Evolutionary conservation across 2,329 filamentous ascomycete species (phyloP).

Genomic region (Hypoxylon sp.): DNA sequence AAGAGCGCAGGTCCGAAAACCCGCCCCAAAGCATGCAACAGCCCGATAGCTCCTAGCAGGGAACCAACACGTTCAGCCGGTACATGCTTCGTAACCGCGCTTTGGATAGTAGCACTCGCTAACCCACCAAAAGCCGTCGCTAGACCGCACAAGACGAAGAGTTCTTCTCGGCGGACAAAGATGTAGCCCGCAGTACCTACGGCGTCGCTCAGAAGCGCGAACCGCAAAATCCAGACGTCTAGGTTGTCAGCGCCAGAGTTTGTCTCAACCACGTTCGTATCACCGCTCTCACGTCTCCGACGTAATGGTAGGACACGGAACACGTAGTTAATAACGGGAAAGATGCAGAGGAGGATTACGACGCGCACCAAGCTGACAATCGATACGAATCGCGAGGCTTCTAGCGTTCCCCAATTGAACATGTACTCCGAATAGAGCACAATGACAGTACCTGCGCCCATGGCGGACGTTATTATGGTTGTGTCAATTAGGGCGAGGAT

Average conservation of each 20-base stretch:
- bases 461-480: conserved; percentile 83
- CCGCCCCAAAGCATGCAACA: conserved; percentile 85
- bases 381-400: conserved; percentile 85
- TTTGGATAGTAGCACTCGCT: conserved; percentile 86
- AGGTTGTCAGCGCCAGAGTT: conserved; percentile 81
- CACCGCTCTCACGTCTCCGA: conserved; percentile 58
- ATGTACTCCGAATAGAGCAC: conserved; percentile 85
- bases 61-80: conserved; percentile 85
- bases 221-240: conserved; percentile 82
- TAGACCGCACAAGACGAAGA: conserved; percentile 81
- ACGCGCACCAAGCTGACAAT: conserved; percentile 84
- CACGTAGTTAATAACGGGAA: conserved; percentile 83
- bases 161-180: conserved; percentile 69
- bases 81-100: conserved; percentile 90
- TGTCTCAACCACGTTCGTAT: conserved; percentile 58
- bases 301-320: conserved; percentile 72
- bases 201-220: conserved; percentile 82
- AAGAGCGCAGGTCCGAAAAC: conserved; percentile 86
- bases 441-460: conserved; percentile 85
- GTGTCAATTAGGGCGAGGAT: conserved; percentile 85
- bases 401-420: conserved; percentile 86
- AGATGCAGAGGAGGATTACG: conserved; percentile 77
- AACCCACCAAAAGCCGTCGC: conserved; percentile 85
- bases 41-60: conserved; percentile 87
- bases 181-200: conserved; percentile 83